Evolutionary conservation across 2,329 filamentous ascomycete genomes (phyloP).

Genomic region (Colletotrichum camelliae): DNA sequence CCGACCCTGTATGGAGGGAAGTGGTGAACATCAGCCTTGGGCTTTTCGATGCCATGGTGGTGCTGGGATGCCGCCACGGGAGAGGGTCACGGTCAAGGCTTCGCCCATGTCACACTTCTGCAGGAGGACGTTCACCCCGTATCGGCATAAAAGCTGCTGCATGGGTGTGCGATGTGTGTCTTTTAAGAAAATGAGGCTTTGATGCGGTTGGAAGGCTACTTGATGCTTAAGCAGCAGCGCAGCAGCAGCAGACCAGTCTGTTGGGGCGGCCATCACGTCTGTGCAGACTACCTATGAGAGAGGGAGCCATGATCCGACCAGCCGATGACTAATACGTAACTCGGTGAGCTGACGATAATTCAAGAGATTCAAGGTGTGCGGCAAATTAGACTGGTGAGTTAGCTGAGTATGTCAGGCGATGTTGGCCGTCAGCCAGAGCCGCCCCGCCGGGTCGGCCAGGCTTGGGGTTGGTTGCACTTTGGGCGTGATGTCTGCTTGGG

Average conservation of each 20-base stretch:
- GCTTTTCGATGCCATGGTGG: too few species aligned
- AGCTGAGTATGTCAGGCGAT: background rate
- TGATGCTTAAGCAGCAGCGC: too few species aligned
- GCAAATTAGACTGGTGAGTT: background rate
- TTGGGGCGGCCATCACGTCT: background rate
- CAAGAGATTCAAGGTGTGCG: background rate
- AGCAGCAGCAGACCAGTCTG: too few species aligned
- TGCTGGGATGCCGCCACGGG: too few species aligned
- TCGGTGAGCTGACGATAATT: background rate
- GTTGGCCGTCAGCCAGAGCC: conserved; percentile 8
- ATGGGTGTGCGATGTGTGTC: too few species aligned
- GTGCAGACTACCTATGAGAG: background rate
- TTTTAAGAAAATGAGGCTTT: too few species aligned
- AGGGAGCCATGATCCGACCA: background rate
- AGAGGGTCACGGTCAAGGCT: too few species aligned
- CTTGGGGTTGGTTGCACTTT: background rate
- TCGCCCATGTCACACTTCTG: too few species aligned
- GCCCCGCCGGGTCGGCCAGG: background rate
- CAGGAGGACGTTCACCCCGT: too few species aligned
- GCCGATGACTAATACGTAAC: background rate
- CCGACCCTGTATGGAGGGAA: rapidly evolving
- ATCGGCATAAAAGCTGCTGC: too few species aligned
- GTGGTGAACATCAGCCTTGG: too few species aligned
- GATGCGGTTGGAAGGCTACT: too few species aligned
- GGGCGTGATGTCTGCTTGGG: background rate